Base-by-base conservation (phyloP, 2,329 filamentous ascomycete genomes). In the Cylindrodendrum hubeiense region DNA sequence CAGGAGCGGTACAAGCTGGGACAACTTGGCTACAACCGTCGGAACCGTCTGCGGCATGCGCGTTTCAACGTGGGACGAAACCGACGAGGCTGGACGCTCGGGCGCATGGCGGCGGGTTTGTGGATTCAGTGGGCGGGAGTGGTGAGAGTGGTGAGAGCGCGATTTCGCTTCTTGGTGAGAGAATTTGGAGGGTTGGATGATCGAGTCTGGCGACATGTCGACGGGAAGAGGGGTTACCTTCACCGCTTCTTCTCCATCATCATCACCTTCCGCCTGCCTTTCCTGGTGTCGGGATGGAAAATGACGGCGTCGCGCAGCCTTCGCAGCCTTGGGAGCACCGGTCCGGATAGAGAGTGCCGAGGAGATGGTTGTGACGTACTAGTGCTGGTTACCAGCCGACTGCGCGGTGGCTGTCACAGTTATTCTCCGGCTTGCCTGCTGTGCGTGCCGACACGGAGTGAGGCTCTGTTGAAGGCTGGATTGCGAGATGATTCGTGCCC, bases 311-410 rank as follows among this genome's bases (percentile, higher is more conserved):
- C 12, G 28, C 12, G 6, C 17, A 17, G 28, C 12, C 19, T 7
- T 13, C 22, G 26, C 5, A 8, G 28, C n/a, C n/a, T 13, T 15
- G 19, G n/a, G 49, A 15, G 15, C 47, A 33, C 12, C 47, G 47
- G 47, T 28, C 65, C 69, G 66, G 68, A 67, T 67, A 13, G 28
- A 61, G 51, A n/a, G 50, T 71, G 66, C 69, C 69, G 69, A 58
- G 60, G 58, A 17, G 46, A 49, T 46, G 17, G 57, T 21, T 5
- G 34, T 24, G n/a, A 19, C 34, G 39, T 28, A 26, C 15, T 26
- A 30, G 17, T 19, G 44, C 15, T 47, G 44, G 44, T 28, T 47
- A 28, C 44, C 10, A n/a, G 44, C 22, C 22, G 22, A 19, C 24
- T 28, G 44, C 44, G 15, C 5, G 10, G 26, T 21, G 17, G 28